These are phyloP conservation scores for Rhypophila decipiens DNA, from an alignment of 495 filamentous ascomycete genomes.

Conservation along the genomic window DNA sequence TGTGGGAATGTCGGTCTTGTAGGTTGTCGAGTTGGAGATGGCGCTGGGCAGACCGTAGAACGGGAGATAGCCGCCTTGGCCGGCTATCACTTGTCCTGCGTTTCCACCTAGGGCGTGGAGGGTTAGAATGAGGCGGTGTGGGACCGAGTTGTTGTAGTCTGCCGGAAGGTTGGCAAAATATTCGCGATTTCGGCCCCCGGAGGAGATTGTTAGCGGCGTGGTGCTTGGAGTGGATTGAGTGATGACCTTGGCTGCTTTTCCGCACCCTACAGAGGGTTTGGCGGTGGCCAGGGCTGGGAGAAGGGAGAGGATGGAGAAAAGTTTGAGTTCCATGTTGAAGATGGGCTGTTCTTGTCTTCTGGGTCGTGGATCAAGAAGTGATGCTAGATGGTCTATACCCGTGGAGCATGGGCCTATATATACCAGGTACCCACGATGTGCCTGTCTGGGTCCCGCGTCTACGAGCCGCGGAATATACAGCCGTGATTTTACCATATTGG, in stretches of 20 bases:
- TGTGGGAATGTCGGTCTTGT: slow-evolving; percentile 4
- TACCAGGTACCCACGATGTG: too few relatives aligned
- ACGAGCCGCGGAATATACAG: too few relatives aligned
- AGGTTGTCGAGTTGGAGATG: slow-evolving; percentile 19
- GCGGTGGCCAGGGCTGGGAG: neutral
- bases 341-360: too few relatives aligned
- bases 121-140: slow-evolving; percentile 37
- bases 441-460: too few relatives aligned
- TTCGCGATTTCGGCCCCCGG: slow-evolving; percentile 17
- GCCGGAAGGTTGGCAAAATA: slow-evolving; percentile 34
- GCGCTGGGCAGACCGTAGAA: slow-evolving; percentile 36
- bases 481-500: too few relatives aligned
- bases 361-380: too few relatives aligned
- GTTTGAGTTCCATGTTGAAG: neutral
- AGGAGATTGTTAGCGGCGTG: slow-evolving; percentile 16
- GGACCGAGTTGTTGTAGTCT: slow-evolving; percentile 33
- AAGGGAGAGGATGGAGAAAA: neutral
- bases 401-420: too few relatives aligned
- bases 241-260: slow-evolving; percentile 7
- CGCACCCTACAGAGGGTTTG: slow-evolving; percentile 10
- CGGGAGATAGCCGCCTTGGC: slow-evolving; percentile 22
- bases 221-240: neutral
- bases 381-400: too few relatives aligned
- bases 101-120: slow-evolving; percentile 34
- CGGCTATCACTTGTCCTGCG: slow-evolving; percentile 27